Conservation (phyloP, 1,284 basidiomycete species). For the Somion occarium region DNA sequence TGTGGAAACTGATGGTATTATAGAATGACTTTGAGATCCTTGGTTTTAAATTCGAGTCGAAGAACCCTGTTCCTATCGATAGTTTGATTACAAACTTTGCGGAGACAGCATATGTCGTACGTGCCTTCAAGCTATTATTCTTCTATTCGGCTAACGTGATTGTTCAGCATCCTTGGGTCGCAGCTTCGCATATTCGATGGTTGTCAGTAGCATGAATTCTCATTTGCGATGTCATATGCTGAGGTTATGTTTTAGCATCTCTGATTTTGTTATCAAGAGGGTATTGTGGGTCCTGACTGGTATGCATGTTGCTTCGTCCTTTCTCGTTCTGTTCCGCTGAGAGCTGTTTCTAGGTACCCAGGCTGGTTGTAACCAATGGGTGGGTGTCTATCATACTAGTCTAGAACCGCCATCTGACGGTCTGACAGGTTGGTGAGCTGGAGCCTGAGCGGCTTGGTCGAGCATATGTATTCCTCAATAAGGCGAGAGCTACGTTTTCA, state of each 20-base stretch:
- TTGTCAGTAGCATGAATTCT: conserved; percentile 33
- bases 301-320: conserved; percentile 14
- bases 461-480: conserved; percentile 48
- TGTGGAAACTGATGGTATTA: neutral
- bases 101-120: conserved; percentile 49
- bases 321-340: neutral
- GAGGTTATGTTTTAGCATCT: conserved; percentile 36
- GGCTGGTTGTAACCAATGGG: conserved; percentile 68
- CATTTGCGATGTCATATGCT: neutral
- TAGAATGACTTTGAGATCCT: conserved; percentile 59
- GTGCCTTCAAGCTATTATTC: conserved; percentile 16
- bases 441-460: conserved; percentile 55
- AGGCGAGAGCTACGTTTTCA: conserved; percentile 27
- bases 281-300: conserved; percentile 61
- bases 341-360: conserved; percentile 31
- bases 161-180: conserved; percentile 50
- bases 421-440: conserved; percentile 46
- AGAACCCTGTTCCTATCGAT: conserved; percentile 51
- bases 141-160: neutral
- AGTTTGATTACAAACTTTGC: conserved; percentile 53
- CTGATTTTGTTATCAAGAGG: conserved; percentile 60
- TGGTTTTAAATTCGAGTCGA: conserved; percentile 40
- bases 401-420: neutral
- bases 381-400: conserved; percentile 12
- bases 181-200: conserved; percentile 54